A percentile compares a stretch with the other conserved stretches of the same genome.
Evolutionary conservation across 2,329 filamentous ascomycete genomes (phyloP).

Genomic region (Aspergillus chevalieri): DNA sequence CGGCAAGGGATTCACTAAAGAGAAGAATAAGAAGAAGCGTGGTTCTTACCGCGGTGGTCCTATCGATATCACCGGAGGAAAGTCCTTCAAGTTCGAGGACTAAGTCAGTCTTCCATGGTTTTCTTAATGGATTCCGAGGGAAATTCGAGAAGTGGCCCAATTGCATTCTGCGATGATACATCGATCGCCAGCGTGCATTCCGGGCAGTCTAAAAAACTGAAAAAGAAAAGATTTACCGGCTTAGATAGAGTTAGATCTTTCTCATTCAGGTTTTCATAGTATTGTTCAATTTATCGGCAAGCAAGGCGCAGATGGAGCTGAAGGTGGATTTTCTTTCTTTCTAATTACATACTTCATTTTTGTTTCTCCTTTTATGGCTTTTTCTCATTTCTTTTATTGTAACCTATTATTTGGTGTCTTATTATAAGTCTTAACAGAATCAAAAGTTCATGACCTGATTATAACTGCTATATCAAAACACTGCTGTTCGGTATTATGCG

Average conservation of each 20-base stretch:
- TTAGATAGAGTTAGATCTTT: slow-evolving; percentile 10
- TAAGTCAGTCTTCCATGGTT: slow-evolving; percentile 38
- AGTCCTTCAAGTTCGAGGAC: slow-evolving; percentile 92
- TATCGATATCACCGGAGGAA: slow-evolving; percentile 75
- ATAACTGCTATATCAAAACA: no score
- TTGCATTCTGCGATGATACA: neutral
- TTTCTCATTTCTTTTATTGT: neutral
- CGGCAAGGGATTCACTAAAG: slow-evolving; percentile 97
- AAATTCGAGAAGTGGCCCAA: slow-evolving; percentile 1
- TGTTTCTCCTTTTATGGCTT: neutral
- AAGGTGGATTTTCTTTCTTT: slow-evolving; percentile 3
- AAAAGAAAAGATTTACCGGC: slow-evolving; percentile 6
- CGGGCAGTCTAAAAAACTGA: neutral
- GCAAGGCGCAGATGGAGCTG: slow-evolving; percentile 27
- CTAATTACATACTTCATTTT: neutral
- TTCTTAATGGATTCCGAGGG: slow-evolving; percentile 6
- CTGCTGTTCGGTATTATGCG: no score
- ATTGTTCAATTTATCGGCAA: slow-evolving; percentile 13
- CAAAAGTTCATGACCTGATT: no score
- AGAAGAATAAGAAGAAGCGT: slow-evolving; percentile 98
- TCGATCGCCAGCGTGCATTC: neutral
- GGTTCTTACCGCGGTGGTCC: slow-evolving; percentile 83
- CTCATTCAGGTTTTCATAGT: slow-evolving; percentile 9
- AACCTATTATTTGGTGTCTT: no score
- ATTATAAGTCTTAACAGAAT: no score